Evolutionary conservation across 495 filamentous ascomycete species (phyloP).

Genomic region (Trichoderma asperelloides): DNA sequence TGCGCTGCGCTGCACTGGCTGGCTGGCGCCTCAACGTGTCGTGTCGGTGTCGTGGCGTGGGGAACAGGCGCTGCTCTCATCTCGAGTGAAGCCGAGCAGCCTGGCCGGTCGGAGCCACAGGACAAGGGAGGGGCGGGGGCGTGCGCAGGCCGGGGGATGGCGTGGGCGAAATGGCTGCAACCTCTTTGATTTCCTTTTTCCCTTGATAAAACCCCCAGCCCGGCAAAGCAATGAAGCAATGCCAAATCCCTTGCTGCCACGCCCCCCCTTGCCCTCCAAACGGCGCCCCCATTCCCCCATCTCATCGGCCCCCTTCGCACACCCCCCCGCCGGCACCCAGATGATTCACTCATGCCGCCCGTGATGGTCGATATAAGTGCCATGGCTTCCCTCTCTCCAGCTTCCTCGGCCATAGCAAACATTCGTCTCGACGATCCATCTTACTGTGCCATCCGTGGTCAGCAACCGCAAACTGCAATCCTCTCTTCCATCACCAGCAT

Average conservation of each 20-base stretch:
- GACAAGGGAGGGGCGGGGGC: background rate
- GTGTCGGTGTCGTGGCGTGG: background rate
- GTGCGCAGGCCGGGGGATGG: background rate
- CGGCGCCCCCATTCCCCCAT: background rate
- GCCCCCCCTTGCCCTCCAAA: background rate
- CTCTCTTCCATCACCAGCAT: background rate
- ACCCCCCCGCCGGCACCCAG: background rate
- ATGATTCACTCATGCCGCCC: slow-evolving; percentile 6
- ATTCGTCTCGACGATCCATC: background rate
- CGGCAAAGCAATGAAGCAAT: background rate
- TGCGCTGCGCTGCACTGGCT: background rate
- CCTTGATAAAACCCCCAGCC: slow-evolving; percentile 2
- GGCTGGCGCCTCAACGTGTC: background rate
- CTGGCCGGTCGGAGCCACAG: background rate
- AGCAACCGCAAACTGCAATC: background rate
- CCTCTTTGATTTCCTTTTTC: background rate
- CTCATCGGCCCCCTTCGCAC: background rate
- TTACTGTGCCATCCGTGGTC: background rate
- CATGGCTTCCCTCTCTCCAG: background rate
- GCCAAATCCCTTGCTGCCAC: background rate
- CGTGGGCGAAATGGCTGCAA: background rate
- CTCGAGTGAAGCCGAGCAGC: background rate
- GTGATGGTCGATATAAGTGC: slow-evolving; percentile 3
- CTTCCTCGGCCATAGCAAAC: background rate
- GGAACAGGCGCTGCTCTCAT: background rate